Evolutionary conservation across 768 basidiomycete genomes (phyloP), one percentile per base, ranked within the genome.

Genomic region (Tylopilus felleus): DNA sequence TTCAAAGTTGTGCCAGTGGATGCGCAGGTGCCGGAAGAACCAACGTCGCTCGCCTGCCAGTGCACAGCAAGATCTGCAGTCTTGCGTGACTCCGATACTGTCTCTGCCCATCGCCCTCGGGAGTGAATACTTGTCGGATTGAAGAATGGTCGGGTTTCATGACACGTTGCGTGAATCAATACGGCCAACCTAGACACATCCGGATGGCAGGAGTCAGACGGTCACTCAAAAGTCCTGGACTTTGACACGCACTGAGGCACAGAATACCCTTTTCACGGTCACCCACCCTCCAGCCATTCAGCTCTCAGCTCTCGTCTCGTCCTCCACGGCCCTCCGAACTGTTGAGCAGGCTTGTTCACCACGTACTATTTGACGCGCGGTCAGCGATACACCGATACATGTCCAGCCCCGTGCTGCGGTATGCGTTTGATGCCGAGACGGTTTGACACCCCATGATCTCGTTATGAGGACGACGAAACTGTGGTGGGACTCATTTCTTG

Each of bases 341-440:
- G 77, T 74, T 5, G 55, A 81, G 74, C 84, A 2, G 84, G 85
- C 1, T 60, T 91, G 3, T 84, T 93, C 58, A 76, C 84, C 4
- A 82, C 86, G 5, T 96, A 96, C 65, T 96, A 94, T 70, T 89
- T 53, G 94, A 98, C 71, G 85, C 88, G 14, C 84, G 92, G 27
- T 92, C 93, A 1, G 83, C 88, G 2, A 70, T 95, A n/a, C 94
- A 98, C 65, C 81, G 89, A 53, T 92, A 93, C 70, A 71, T 97
- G 25, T 62, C 91, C n/a, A 86, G 86, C 8, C 97, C 97, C 1
- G 60, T 87, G 25, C 63, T 97, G 27, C 75, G 94, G 49, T 74
- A 83, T 53, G 65, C 76, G 2, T 72, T 92, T 44, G 93, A 97
- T 67, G 80, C 94, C 7, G 97, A 99, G 70, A 79, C 53, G 90